Base-by-base conservation (phyloP, 1,139 yeast genomes). In the Lodderomyces metapsilosis region DNA sequence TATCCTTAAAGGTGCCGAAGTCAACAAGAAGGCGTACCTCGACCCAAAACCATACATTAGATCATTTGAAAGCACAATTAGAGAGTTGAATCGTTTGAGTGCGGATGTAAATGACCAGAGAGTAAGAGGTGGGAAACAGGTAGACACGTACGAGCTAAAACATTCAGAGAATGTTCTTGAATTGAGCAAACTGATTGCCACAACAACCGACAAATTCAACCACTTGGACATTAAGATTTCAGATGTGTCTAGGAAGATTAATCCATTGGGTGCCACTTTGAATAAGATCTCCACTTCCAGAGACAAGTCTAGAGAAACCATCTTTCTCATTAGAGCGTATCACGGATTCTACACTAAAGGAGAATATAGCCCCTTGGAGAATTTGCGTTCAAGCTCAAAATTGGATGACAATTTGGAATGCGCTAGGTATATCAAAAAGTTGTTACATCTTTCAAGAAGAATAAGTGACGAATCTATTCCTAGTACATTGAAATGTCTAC, bases 41-140 rank as follows among this genome's bases (percentile, higher is more conserved):
- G 97, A 92, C 58, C 97, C 98, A 1, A 89, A 88, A 52, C 98
- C 98, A 2, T 91, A 88, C 58, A 92, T 92, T 41, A 77, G 96
- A 54, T 88, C 96, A 0, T 91, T 92, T 61, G 98, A 91, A 61
- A 81, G 92, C 2, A 88, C 94, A 1, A 67, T 89, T 36, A 73
- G 82, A 41, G 94, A 88, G 56, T 66, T 88, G 48, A 78, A 82
- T 52, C 71, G 71, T 39, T 62, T 89, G 36, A 74, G 74, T 39
- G 71, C 70, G 1, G 82, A 82, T 38, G 80, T 89, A 2, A 59
- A 66, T 6, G 58, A 61, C 10, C 73, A 71, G 43, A 80, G 78
- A 47, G 64, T 61, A 1, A 64, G 62, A 12, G 68, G 81, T 23
- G 84, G 77, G 37, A 66, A 65, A 25, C 80, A 78, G 22, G 89